phyloP scores from a whole-genome alignment of 371 early-diverging fungal species.

The Apophysomyces elegans region DNA sequence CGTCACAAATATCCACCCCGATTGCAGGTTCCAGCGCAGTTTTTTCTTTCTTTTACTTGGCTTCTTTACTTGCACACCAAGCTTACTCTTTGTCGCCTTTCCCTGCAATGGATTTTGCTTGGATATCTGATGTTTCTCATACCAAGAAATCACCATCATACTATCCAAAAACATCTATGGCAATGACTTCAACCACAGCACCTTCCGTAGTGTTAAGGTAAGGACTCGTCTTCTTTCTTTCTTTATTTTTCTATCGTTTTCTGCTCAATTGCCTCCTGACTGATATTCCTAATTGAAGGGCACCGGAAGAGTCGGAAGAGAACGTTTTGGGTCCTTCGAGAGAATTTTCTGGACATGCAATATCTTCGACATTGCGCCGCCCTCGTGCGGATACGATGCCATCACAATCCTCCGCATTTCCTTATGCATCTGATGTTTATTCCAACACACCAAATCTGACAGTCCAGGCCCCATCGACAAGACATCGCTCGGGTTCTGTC shows the following conservation, averaged over 20 bases:
- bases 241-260: conserved; percentile 6
- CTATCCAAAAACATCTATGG: conserved; percentile 14
- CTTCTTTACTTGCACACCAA: background rate
- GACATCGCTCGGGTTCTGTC: conserved; percentile 48
- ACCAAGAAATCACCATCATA: conserved; percentile 19
- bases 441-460: conserved; percentile 21
- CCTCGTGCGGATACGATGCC: conserved; percentile 22
- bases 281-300: conserved; percentile 1
- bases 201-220: conserved; percentile 18
- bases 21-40: background rate
- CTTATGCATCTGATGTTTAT: conserved; percentile 16
- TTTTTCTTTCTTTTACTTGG: background rate
- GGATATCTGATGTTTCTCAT: conserved; percentile 34
- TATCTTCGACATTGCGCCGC: conserved; percentile 12
- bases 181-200: background rate
- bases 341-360: conserved; percentile 11
- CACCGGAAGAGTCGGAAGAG: conserved; percentile 4
- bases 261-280: background rate
- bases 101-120: conserved; percentile 28
- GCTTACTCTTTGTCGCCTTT: conserved; percentile 15
- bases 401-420: conserved; percentile 14
- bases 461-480: conserved; percentile 16
- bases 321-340: background rate
- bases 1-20: conserved; percentile 2
- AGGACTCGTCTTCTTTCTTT: background rate